A percentile compares a stretch with the other conserved stretches of the same genome.
Conservation (phyloP, 148 eudicot genomes). For the Linanthus parryae region DNA sequence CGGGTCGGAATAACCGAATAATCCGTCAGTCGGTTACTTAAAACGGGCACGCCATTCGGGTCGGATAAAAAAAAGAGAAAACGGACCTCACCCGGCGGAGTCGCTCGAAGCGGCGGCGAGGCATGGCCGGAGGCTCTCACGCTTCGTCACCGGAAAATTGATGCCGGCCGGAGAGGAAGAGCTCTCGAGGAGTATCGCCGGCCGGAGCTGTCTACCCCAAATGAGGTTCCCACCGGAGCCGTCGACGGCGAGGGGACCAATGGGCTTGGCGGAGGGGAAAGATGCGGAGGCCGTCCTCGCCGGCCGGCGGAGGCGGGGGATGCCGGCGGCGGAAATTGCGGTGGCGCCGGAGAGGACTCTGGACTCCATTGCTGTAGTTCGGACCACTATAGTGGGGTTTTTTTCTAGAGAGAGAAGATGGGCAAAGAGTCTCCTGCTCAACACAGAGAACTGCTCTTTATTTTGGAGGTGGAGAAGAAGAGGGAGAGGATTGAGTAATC, state of each 20-base stretch:
- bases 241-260: constrained; percentile 13
- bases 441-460: neutral
- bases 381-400: no score
- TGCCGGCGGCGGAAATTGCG: constrained; percentile 45
- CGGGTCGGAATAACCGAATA: constrained; percentile 2
- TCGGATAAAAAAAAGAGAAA: constrained; percentile 10
- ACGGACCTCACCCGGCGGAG: constrained; percentile 98
- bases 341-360: constrained; percentile 64
- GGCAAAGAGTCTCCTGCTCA: neutral
- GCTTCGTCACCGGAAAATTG: constrained; percentile 16
- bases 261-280: constrained; percentile 17
- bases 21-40: constrained; percentile 6
- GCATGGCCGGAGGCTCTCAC: constrained; percentile 55
- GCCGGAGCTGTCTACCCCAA: constrained; percentile 87
- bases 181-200: constrained; percentile 51
- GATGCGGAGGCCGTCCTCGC: constrained; percentile 12
- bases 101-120: constrained; percentile 64
- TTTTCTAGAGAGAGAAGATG: neutral
- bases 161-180: neutral
- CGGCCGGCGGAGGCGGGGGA: constrained; percentile 33
- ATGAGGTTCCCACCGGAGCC: constrained; percentile 69
- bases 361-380: constrained; percentile 64
- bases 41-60: constrained; percentile 14
- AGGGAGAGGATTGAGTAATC: constrained; percentile 11
- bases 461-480: constrained; percentile 1